Percentiles rank a stretch among this genome's conserved stretches.
These are phyloP conservation scores for Citrus cavaleriei DNA, from an alignment of 345 rosid species.

Conservation along the genomic window DNA sequence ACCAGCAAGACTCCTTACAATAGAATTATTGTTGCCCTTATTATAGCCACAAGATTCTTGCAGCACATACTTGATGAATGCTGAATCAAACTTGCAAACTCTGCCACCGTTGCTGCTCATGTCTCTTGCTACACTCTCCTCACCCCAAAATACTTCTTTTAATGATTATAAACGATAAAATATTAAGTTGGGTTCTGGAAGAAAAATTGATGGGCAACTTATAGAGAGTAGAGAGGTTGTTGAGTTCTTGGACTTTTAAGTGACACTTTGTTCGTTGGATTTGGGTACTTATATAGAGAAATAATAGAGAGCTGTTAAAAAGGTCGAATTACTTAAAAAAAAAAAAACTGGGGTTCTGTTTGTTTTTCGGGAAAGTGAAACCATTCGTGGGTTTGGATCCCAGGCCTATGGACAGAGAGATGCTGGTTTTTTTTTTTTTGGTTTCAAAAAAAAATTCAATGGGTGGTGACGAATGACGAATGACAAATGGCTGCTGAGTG, in stretches of 20 bases:
- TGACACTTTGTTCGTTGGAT: too few relatives aligned
- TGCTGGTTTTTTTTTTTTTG: not conserved
- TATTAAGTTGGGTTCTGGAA: not conserved
- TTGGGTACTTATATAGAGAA: not conserved
- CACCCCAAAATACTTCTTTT: too few relatives aligned
- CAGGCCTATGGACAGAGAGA: constrained; percentile 5
- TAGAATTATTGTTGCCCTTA: not conserved
- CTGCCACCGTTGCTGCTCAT: constrained; percentile 17
- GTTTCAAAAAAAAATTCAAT: not conserved
- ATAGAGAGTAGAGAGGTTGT: not conserved
- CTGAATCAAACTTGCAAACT: constrained; percentile 4
- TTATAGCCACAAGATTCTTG: not conserved
- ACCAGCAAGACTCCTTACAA: not conserved
- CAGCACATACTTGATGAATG: constrained; percentile 9
- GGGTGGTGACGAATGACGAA: not conserved
- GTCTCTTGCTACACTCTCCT: not conserved
- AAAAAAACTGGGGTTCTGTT: not conserved
- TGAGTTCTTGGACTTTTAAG: not conserved
- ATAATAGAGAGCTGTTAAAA: too few relatives aligned
- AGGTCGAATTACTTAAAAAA: too few relatives aligned
- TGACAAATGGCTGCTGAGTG: not conserved
- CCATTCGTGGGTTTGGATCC: not conserved
- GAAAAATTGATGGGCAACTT: not conserved
- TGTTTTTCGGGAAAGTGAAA: not conserved
- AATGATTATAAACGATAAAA: not conserved